These are phyloP conservation scores for Colletotrichum abscissum DNA, from an alignment of 2,329 filamentous ascomycete species.

Conservation along the genomic window DNA sequence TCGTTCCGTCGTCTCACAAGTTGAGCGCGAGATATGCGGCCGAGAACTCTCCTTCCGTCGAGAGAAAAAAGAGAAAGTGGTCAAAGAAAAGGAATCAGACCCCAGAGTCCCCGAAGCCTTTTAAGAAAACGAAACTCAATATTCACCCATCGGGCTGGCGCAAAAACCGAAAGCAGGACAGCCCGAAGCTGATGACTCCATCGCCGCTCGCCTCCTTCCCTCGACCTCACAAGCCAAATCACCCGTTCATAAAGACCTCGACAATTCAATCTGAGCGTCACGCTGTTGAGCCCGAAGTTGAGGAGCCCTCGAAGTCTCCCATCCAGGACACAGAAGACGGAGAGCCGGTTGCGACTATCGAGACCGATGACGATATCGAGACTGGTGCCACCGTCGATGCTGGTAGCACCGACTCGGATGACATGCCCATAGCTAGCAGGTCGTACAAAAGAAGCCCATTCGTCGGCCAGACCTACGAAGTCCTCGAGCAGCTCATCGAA, in stretches of 20 bases:
- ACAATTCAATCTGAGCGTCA: background rate
- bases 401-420: background rate
- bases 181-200: background rate
- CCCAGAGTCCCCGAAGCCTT: background rate
- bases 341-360: background rate
- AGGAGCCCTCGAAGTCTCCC: background rate
- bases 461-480: background rate
- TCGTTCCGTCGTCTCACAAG: background rate
- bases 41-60: background rate
- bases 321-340: background rate
- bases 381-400: background rate
- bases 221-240: background rate
- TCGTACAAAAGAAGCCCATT: background rate
- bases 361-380: background rate
- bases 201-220: background rate
- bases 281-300: background rate
- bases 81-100: background rate
- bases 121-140: background rate
- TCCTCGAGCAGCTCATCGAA: background rate
- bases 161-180: background rate
- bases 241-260: background rate
- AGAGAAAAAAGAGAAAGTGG: background rate
- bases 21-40: background rate
- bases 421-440: background rate
- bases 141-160: background rate